Percentiles rank a stretch among this genome's conserved stretches.
phyloP scores from a whole-genome alignment of 345 rosid genomes.

The Salix udensis region DNA sequence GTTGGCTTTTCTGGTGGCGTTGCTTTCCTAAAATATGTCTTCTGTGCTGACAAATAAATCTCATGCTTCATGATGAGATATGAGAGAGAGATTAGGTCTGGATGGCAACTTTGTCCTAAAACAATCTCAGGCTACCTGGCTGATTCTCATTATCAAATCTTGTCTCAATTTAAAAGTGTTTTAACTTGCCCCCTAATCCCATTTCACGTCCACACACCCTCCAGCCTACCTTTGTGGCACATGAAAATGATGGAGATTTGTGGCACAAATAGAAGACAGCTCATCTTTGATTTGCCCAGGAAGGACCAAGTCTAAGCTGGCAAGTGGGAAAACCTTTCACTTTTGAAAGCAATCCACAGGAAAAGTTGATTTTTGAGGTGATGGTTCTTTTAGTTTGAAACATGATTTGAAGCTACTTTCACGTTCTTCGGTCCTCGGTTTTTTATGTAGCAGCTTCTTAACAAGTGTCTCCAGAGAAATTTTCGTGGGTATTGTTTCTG shows the following conservation, averaged over 20 bases:
- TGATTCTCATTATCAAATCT: neutral
- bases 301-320: neutral
- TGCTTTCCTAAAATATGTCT: conserved; percentile 17
- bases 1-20: neutral
- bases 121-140: neutral
- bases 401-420: neutral
- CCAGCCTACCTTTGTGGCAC: neutral
- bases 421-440: neutral
- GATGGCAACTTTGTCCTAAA: neutral
- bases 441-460: neutral
- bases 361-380: neutral
- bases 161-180: neutral
- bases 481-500: neutral
- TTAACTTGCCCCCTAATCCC: neutral
- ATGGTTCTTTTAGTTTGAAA: neutral
- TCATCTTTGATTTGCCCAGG: neutral
- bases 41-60: conserved; percentile 6
- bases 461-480: neutral
- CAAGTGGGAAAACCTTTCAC: neutral
- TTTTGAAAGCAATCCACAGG: neutral
- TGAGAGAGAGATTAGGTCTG: neutral
- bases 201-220: neutral
- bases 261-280: neutral
- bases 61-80: neutral
- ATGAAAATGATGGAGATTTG: neutral